Percentiles rank a stretch among this genome's conserved stretches.
These are phyloP conservation scores for Candida nitratophila DNA, from an alignment of 805 yeast genomes.

Conservation along the genomic window DNA sequence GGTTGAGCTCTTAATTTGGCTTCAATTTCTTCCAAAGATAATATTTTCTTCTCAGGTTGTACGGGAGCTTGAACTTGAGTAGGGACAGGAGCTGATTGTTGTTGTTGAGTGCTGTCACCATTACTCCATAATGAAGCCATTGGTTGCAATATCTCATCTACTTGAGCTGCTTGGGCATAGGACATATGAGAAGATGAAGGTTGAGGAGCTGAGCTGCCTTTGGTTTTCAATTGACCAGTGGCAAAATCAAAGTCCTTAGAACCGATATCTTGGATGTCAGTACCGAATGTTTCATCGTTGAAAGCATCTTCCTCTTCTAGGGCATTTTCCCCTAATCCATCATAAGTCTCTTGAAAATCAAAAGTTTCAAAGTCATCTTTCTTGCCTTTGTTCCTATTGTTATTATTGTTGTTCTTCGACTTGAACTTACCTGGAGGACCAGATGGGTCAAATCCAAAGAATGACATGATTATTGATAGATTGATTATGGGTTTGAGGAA, in stretches of 20 bases:
- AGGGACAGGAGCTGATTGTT: constrained; percentile 5
- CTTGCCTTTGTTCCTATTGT: constrained; percentile 7
- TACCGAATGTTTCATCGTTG: constrained; percentile 77
- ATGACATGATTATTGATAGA: constrained; percentile 39
- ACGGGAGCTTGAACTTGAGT: constrained; percentile 3
- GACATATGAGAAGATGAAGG: constrained; percentile 25
- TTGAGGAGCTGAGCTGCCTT: constrained; percentile 1
- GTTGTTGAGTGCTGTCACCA: neutral
- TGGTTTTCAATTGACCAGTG: constrained; percentile 17
- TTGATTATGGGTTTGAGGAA: neutral
- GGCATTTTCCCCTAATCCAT: constrained; percentile 57
- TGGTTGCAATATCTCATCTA: constrained; percentile 48
- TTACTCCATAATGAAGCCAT: constrained; percentile 67
- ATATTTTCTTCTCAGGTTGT: constrained; percentile 33
- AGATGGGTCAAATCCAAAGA: constrained; percentile 56
- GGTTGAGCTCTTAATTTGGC: constrained; percentile 52
- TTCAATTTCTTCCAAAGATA: constrained; percentile 81
- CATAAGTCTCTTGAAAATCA: constrained; percentile 82
- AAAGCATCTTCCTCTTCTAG: constrained; percentile 70
- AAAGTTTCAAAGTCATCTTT: constrained; percentile 30
- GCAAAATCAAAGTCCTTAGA: constrained; percentile 65
- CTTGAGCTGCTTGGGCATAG: constrained; percentile 37
- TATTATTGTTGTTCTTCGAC: constrained; percentile 21
- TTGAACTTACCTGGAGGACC: constrained; percentile 21
- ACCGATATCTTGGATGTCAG: constrained; percentile 33